These are phyloP conservation scores for Metarhizium robertsii DNA, from an alignment of 2,329 filamentous ascomycete genomes.

Conservation along the genomic window DNA sequence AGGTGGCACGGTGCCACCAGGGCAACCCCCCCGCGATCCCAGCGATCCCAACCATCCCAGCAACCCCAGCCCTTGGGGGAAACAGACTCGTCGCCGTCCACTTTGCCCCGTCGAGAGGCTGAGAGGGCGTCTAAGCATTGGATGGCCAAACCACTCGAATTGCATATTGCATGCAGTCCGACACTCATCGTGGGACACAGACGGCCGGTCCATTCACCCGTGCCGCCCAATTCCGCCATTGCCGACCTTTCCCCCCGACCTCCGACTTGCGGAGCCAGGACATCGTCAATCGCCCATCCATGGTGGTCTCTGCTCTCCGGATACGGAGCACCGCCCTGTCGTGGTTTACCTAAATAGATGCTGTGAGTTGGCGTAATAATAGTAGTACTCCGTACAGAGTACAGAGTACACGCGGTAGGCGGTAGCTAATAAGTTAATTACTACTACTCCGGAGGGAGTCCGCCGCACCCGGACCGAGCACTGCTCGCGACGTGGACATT, in stretches of 20 bases:
- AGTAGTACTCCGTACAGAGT: too few species aligned
- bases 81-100: background rate
- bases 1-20: background rate
- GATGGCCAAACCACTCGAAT: background rate
- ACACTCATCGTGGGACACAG: background rate
- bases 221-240: constrained; percentile 10
- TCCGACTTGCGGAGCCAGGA: background rate
- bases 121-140: background rate
- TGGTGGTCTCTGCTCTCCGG: background rate
- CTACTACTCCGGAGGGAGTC: too few species aligned
- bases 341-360: background rate
- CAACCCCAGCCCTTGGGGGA: background rate
- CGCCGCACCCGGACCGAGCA: too few species aligned
- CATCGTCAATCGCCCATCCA: background rate
- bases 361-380: too few species aligned
- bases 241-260: constrained; percentile 1
- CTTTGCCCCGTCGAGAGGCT: background rate
- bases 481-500: too few species aligned
- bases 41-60: background rate
- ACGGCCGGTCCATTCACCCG: constrained; percentile 7
- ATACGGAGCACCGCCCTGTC: background rate
- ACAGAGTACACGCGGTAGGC: too few species aligned
- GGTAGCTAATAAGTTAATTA: too few species aligned
- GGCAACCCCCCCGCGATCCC: background rate
- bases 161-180: background rate